A percentile compares a stretch with the other conserved stretches of the same genome.
Conservation (phyloP, 1,284 basidiomycete species). For the Trametes pubescens region DNA sequence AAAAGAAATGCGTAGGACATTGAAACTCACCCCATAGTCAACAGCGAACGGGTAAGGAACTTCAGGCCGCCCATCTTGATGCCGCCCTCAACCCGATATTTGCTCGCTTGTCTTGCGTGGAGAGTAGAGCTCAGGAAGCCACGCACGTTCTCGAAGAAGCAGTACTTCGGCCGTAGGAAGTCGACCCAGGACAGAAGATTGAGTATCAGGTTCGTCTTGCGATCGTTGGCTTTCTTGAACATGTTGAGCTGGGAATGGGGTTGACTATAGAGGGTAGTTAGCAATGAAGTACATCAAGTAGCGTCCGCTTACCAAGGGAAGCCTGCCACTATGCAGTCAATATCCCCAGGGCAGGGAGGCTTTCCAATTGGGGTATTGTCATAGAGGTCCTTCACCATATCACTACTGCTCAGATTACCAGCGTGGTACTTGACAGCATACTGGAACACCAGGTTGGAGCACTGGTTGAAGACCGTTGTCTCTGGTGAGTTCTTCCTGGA, state of each 20-base stretch:
- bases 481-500: constrained; percentile 55
- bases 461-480: constrained; percentile 60
- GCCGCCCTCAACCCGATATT: constrained; percentile 61
- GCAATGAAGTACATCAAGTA: background rate
- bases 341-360: constrained; percentile 56
- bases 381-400: constrained; percentile 47
- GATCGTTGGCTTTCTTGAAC: constrained; percentile 47
- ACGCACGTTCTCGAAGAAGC: constrained; percentile 77
- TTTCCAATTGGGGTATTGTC: constrained; percentile 46
- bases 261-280: constrained; percentile 39
- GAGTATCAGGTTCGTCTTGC: constrained; percentile 59
- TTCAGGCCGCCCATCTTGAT: constrained; percentile 74
- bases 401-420: constrained; percentile 49
- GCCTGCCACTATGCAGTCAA: constrained; percentile 70
- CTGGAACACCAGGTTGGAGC: constrained; percentile 65
- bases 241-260: constrained; percentile 50
- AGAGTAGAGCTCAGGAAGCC: constrained; percentile 70
- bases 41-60: constrained; percentile 62
- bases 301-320: constrained; percentile 71
- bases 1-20: constrained; percentile 6
- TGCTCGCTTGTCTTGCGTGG: constrained; percentile 56
- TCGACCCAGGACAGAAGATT: constrained; percentile 72
- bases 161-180: constrained; percentile 63
- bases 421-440: constrained; percentile 59
- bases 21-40: constrained; percentile 72